Conservation (phyloP, 495 filamentous ascomycete genomes). For the Xylaria flabelliformis region DNA sequence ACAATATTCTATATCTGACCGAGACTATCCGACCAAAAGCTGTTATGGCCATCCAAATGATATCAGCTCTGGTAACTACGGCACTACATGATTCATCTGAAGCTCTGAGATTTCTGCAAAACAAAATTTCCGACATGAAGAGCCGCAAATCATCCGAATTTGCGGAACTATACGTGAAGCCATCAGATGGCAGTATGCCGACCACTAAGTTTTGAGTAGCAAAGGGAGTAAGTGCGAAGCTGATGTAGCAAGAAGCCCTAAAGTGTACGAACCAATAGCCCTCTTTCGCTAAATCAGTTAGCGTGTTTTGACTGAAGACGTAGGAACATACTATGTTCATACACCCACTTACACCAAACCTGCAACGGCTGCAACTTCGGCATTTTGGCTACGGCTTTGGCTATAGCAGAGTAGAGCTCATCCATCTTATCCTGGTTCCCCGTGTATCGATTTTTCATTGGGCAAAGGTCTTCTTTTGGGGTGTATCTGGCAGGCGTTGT, state of each 20-base stretch:
- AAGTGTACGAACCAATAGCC: neutral
- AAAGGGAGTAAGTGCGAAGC: neutral
- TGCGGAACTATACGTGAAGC: neutral
- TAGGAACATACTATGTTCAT: neutral
- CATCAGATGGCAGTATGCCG: neutral
- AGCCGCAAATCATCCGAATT: neutral
- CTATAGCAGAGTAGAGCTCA: neutral
- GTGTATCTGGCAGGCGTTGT: neutral
- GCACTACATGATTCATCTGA: neutral
- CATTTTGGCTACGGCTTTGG: conserved; percentile 12
- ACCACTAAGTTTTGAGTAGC: neutral
- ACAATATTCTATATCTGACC: neutral
- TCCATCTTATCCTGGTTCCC: conserved; percentile 12
- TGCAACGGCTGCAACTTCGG: conserved; percentile 11
- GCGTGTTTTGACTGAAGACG: neutral
- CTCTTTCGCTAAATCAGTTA: neutral
- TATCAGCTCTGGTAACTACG: neutral
- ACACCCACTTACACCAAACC: conserved; percentile 13
- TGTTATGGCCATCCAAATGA: neutral
- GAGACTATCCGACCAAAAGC: neutral
- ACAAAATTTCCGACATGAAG: neutral
- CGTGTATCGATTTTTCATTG: conserved; percentile 16
- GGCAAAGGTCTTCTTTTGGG: neutral
- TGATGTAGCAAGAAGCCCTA: neutral
- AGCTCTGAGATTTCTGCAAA: neutral